Percentiles rank a stretch among this genome's conserved stretches.
Evolutionary conservation across 352 stramenopile genomes (phyloP).

Genomic region (Phytophthora sp.): DNA sequence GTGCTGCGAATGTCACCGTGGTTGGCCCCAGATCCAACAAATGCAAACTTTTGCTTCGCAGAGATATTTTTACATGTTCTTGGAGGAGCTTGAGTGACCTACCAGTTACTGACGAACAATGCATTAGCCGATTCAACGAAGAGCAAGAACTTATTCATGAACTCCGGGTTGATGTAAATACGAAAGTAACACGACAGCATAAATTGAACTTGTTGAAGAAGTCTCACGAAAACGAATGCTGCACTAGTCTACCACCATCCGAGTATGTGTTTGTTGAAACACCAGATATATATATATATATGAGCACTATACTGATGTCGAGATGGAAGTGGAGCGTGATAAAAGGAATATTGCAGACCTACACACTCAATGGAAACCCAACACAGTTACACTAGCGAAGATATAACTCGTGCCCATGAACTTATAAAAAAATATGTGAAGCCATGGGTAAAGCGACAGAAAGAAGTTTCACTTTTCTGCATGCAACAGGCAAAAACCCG

Average conservation of each 20-base stretch:
- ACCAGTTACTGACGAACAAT: slow-evolving; percentile 6
- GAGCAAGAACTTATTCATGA: slow-evolving; percentile 4
- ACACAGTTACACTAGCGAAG: background rate
- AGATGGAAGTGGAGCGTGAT: background rate
- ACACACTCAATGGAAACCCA: background rate
- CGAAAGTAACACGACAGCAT: background rate
- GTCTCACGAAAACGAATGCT: background rate
- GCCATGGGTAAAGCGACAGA: background rate
- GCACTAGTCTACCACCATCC: background rate
- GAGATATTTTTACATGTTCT: slow-evolving; percentile 8
- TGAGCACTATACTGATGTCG: background rate
- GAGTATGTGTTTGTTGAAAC: slow-evolving; percentile 1
- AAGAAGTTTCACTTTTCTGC: background rate
- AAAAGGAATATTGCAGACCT: background rate
- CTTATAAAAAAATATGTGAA: slow-evolving; percentile 1
- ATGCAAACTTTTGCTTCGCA: slow-evolving; percentile 9
- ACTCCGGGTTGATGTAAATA: background rate
- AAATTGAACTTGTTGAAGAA: background rate
- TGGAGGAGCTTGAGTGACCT: slow-evolving; percentile 8
- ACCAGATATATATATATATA: too few relatives aligned
- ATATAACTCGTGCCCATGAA: background rate
- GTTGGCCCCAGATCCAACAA: slow-evolving; percentile 2
- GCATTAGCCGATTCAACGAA: background rate
- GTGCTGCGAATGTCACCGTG: slow-evolving; percentile 1
- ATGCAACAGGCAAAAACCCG: background rate